These are phyloP conservation scores for Pichia sp. DNA, from an alignment of 1,139 yeast species.

Conservation along the genomic window DNA sequence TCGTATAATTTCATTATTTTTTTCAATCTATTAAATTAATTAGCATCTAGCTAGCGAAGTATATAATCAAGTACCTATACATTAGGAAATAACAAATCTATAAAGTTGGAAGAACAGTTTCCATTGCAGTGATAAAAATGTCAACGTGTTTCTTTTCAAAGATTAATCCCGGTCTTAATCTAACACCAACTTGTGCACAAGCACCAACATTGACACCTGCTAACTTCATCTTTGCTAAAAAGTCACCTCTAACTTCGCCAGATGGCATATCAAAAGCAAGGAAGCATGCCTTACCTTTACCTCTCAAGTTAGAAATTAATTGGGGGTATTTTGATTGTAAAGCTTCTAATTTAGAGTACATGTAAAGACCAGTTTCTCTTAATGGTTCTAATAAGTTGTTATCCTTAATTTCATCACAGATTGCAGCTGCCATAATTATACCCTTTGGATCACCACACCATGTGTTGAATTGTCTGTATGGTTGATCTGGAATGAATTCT, in stretches of 20 bases:
- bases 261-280: conserved; percentile 68
- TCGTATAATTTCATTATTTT: no score
- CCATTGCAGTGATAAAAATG: conserved; percentile 46
- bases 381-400: conserved; percentile 52
- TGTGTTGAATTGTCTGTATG: conserved; percentile 83
- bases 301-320: conserved; percentile 54
- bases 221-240: conserved; percentile 48
- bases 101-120: conserved; percentile 35
- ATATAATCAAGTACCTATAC: not conserved
- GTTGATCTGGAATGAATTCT: conserved; percentile 58
- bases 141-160: conserved; percentile 76
- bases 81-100: conserved; percentile 6
- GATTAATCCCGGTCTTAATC: conserved; percentile 71
- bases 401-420: conserved; percentile 55
- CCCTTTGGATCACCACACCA: conserved; percentile 90
- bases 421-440: conserved; percentile 64
- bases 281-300: conserved; percentile 68
- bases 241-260: conserved; percentile 49
- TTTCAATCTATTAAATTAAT: not conserved
- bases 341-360: conserved; percentile 45
- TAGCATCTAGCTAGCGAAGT: not conserved
- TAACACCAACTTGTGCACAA: conserved; percentile 65
- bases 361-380: conserved; percentile 55
- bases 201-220: conserved; percentile 76
- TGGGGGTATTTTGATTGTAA: conserved; percentile 49